These are phyloP conservation scores for Lecanicillium sp. DNA, from an alignment of 2,329 filamentous ascomycete genomes.

Conservation along the genomic window DNA sequence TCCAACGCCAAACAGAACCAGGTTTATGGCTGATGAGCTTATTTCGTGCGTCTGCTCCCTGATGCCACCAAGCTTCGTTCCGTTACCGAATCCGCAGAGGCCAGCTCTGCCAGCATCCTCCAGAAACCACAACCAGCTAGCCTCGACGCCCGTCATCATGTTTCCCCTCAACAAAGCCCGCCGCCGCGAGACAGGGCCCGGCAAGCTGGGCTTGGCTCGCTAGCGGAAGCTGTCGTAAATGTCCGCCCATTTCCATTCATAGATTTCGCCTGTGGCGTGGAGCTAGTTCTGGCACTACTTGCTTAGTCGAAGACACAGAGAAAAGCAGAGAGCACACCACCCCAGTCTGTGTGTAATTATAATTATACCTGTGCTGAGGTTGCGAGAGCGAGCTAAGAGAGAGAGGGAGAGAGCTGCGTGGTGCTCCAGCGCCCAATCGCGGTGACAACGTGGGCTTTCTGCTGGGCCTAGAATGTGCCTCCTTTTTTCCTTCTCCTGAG, in stretches of 20 bases:
- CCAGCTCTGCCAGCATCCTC: constrained; percentile 2
- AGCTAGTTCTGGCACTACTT: constrained; percentile 10
- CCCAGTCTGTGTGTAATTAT: background rate
- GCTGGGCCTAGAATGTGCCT: no score
- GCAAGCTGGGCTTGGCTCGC: constrained; percentile 4
- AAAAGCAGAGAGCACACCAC: constrained; percentile 3
- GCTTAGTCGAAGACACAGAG: constrained; percentile 3
- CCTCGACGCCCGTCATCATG: background rate
- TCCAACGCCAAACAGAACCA: constrained; percentile 1
- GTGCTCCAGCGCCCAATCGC: no score
- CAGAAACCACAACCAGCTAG: background rate
- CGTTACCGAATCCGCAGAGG: constrained; percentile 5
- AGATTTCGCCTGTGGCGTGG: constrained; percentile 7
- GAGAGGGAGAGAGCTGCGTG: no score
- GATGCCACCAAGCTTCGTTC: constrained; percentile 2
- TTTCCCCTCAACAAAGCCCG: background rate
- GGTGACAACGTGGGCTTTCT: no score
- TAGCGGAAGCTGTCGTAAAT: background rate
- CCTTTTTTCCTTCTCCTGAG: no score
- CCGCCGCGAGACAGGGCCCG: background rate
- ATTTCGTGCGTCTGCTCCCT: constrained; percentile 1
- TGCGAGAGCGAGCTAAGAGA: no score
- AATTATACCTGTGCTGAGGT: no score
- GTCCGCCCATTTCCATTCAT: background rate
- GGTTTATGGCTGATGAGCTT: constrained; percentile 11